Conservation (phyloP, 2,329 filamentous ascomycete genomes). For the Allantophomopsis lycopodina region DNA sequence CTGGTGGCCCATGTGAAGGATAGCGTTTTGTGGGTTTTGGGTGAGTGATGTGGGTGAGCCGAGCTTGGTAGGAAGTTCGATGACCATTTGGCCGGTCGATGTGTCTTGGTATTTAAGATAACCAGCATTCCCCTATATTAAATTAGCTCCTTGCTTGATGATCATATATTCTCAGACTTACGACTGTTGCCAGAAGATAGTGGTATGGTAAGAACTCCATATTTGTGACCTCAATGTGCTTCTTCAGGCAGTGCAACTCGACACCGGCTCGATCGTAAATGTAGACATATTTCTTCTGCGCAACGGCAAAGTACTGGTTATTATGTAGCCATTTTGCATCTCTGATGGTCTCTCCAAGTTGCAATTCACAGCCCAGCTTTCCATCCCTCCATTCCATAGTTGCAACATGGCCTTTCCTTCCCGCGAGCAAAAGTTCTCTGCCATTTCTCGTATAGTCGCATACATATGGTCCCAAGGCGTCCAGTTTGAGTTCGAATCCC, state of each 20-base stretch:
- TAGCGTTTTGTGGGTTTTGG: constrained; percentile 86
- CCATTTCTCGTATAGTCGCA: constrained; percentile 88
- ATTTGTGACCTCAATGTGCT: constrained; percentile 81
- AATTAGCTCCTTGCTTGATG: constrained; percentile 6
- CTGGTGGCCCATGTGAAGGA: constrained; percentile 85
- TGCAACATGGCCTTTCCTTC: constrained; percentile 86
- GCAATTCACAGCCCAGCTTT: constrained; percentile 80
- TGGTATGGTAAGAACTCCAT: constrained; percentile 97
- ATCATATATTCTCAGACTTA: constrained; percentile 26
- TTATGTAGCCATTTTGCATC: constrained; percentile 91
- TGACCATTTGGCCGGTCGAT: constrained; percentile 79
- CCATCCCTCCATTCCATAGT: constrained; percentile 94
- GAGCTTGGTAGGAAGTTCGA: constrained; percentile 72
- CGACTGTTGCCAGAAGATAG: constrained; percentile 78
- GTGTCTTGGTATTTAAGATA: constrained; percentile 91
- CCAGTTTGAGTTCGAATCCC: constrained; percentile 77
- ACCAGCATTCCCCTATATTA: constrained; percentile 56
- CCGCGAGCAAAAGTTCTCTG: constrained; percentile 69
- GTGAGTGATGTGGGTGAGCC: constrained; percentile 72
- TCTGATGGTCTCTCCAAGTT: constrained; percentile 79
- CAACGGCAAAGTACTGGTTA: constrained; percentile 86
- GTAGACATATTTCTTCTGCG: constrained; percentile 93
- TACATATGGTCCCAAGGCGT: constrained; percentile 72
- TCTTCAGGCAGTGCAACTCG: constrained; percentile 81
- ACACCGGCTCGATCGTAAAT: constrained; percentile 90